phyloP scores from a whole-genome alignment of 2,329 filamentous ascomycete species.

The Blastomyces parvus region DNA sequence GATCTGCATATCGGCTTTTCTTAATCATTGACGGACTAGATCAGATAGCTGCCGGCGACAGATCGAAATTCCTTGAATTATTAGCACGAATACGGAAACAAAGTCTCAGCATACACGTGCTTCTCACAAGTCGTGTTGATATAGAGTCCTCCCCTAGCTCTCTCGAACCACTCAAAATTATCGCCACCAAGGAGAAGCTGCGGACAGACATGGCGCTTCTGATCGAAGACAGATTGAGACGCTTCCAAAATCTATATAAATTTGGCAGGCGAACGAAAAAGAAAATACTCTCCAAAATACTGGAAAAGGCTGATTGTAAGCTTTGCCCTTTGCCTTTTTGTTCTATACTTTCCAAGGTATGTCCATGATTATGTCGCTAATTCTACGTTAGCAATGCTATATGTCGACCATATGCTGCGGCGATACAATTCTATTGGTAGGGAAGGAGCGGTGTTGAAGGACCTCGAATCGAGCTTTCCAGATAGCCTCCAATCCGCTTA shows the following conservation, averaged over 20 bases:
- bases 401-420: slow-evolving; percentile 2
- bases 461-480: background rate
- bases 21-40: background rate
- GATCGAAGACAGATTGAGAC: background rate
- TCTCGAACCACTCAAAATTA: background rate
- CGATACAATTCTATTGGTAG: slow-evolving; percentile 1
- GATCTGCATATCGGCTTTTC: background rate
- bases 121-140: background rate
- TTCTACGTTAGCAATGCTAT: background rate
- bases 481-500: background rate
- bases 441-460: slow-evolving; percentile 1
- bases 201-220: background rate
- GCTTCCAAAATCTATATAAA: background rate
- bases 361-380: background rate
- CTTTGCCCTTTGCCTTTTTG: background rate
- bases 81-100: slow-evolving; percentile 2
- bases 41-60: background rate
- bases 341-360: background rate
- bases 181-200: background rate
- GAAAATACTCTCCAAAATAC: background rate
- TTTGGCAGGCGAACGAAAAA: background rate
- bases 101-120: background rate
- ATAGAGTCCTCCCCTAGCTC: background rate
- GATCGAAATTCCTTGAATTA: background rate
- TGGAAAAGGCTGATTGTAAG: background rate